Evolutionary conservation across 441 rosid species (phyloP).

Genomic region (Corymbia calophylla): DNA sequence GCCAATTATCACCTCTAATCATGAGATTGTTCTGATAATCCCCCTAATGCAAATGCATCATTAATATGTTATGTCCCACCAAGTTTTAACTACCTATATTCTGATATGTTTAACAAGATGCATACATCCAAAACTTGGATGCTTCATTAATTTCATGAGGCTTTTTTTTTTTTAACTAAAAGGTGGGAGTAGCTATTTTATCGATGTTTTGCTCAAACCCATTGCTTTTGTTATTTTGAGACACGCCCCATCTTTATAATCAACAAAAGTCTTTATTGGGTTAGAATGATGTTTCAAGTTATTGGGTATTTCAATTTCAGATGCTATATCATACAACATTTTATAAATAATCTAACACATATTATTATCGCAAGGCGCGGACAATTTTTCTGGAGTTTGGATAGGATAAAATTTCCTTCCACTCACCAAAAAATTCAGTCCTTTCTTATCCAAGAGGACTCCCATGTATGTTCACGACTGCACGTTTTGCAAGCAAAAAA

Average conservation of each 20-base stretch:
- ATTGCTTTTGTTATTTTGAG: background rate
- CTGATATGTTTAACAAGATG: background rate
- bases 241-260: background rate
- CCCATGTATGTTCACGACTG: background rate
- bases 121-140: background rate
- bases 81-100: background rate
- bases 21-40: background rate
- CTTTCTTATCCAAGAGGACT: background rate
- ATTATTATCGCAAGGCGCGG: accelerated
- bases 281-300: background rate
- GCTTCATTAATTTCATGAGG: background rate
- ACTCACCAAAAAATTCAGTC: background rate
- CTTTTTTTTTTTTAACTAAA: too few relatives aligned
- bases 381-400: background rate
- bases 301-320: background rate
- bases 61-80: background rate
- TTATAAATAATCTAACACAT: background rate
- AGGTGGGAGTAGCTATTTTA: background rate
- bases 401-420: background rate
- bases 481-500: background rate
- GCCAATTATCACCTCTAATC: background rate
- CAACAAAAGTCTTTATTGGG: background rate
- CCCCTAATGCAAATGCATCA: background rate
- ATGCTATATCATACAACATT: too few relatives aligned
- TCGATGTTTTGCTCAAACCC: background rate